Evolutionary conservation across 2,329 filamentous ascomycete genomes (phyloP).

Genomic region (Aspergillus novofumigatus): DNA sequence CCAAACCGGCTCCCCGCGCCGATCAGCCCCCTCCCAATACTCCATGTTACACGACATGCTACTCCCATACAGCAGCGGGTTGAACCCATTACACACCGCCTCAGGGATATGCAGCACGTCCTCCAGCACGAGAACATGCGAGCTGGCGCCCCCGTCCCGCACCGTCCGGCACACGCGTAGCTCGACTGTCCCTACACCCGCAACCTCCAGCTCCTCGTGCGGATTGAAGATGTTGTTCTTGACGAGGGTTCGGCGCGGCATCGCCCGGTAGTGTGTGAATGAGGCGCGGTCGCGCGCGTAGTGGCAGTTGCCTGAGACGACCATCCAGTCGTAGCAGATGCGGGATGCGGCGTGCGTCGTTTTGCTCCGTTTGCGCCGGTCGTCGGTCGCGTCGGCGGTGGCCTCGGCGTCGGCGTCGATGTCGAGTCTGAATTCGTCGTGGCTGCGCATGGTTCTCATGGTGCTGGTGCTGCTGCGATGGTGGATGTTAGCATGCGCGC

Average conservation of each 20-base stretch:
- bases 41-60: conserved; percentile 20
- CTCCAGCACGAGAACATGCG: conserved; percentile 24
- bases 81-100: conserved; percentile 32
- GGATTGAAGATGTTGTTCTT: conserved; percentile 21
- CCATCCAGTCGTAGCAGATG: conserved; percentile 34
- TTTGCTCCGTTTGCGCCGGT: conserved; percentile 9
- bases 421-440: conserved; percentile 7
- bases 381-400: background rate
- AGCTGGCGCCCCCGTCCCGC: conserved; percentile 14
- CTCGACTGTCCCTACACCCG: conserved; percentile 31
- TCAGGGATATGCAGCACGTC: conserved; percentile 34
- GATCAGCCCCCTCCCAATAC: conserved; percentile 18
- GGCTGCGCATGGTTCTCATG: conserved; percentile 2
- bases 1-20: conserved; percentile 13
- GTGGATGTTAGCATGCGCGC: background rate
- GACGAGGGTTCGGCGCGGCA: conserved; percentile 9
- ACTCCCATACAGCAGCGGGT: conserved; percentile 19
- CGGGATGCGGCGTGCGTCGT: conserved; percentile 28
- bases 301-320: conserved; percentile 27
- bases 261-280: conserved; percentile 29
- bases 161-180: conserved; percentile 21
- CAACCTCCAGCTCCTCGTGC: conserved; percentile 22
- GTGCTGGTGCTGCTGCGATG: background rate
- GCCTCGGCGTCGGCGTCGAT: background rate
- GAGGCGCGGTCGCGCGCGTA: conserved; percentile 29